Base-by-base conservation (phyloP, 164 flowering plant genomes). In the Euptelea pleiosperma region DNA sequence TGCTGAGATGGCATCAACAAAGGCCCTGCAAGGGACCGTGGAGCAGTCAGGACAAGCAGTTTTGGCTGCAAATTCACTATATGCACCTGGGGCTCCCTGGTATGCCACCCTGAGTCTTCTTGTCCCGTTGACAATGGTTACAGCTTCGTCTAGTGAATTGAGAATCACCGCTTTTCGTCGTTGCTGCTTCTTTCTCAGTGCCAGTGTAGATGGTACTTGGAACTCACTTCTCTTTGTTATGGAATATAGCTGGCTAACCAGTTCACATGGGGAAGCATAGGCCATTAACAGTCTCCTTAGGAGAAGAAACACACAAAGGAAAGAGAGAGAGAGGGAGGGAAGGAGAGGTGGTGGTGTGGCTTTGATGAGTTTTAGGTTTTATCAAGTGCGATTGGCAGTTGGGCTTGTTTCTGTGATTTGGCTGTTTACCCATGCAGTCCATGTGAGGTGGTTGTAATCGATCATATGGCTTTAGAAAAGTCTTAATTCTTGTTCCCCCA, bases 41-140 rank as follows among this genome's bases (percentile, higher is more conserved):
- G 34, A 34, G 49, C 70, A 65, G 7, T 61, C 56, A 14, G 69
- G 66, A 45, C 41, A 44, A 29, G 74, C 70, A 8, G 66, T 52
- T 37, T 57, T 61, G 4, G 70, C 74, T 4, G 74, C 74, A 22
- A 58, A 52, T 34, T 70, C 74, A 40, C 74, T 70, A 61, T 65
- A 70, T 14, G 74, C 74, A 11, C 74, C 74, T 7, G 74, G 66
- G 12, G 44, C 60, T n/a, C 74, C 74, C 52, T 70, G 74, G 30
- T 70, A 70, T 14, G 74, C 70, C 9, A 70, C 54, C 21, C 59
- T 60, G 24, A 62, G 58, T 24, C 8, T 62, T 28, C 8, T 33
- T 37, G 3, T n/a, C 4, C 12, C 1, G 4, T 35, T 19, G 18
- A 40, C 10, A n/a, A n/a, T n/a, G n/a, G n/a, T n/a, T n/a, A 53